Base-by-base conservation (phyloP, 208 protist species). In the Naegleria fowleri region DNA sequence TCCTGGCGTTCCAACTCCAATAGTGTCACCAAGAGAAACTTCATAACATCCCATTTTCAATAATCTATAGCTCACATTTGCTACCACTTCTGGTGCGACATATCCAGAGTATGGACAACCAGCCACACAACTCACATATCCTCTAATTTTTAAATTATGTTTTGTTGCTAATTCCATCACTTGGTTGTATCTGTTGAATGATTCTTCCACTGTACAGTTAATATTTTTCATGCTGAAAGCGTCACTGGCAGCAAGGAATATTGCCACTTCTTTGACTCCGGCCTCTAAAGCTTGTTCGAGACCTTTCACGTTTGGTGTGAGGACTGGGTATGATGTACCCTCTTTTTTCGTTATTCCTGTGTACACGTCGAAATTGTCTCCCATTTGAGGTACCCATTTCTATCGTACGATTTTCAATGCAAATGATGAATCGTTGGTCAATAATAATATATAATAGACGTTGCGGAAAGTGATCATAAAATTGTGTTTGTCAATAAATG, bases 11-110 rank as follows among this genome's bases (percentile, higher is more conserved):
- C 94, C 94, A 13, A 92, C 91, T 36, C 95, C 96, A 86, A 97
- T 97, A 0, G 96, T 97, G 84, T 97, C 96, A 36, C 96, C 96
- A 0, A 97, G 92, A 22, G 92, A 95, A 22, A 97, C 93, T 89
- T 97, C 96, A 92, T 97, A 96, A 92, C 96, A 97, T 48, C 96
- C 96, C 91, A 95, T 95, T 0, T 40, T 41, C 13, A 39, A n/a
- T 33, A 87, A 38, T 87, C 33, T n/a, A 15, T 43, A 52, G 3
- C 92, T 90, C 0, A 97, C 92, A 0, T 91, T 38, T 0, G 90
- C 93, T 0, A 97, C 96, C 38, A 79, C 83, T 7, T 3, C 36
- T 3, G 94, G 89, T 33, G 92, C 86, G 5, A 96, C 92, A 0
- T 83, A 16, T 0, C 94, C 95, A 40, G 94, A 94, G 87, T 97